A percentile compares a stretch with the other conserved stretches of the same genome.
Conservation (phyloP, 352 stramenopile genomes). For the Elongisporangium anandrum region DNA sequence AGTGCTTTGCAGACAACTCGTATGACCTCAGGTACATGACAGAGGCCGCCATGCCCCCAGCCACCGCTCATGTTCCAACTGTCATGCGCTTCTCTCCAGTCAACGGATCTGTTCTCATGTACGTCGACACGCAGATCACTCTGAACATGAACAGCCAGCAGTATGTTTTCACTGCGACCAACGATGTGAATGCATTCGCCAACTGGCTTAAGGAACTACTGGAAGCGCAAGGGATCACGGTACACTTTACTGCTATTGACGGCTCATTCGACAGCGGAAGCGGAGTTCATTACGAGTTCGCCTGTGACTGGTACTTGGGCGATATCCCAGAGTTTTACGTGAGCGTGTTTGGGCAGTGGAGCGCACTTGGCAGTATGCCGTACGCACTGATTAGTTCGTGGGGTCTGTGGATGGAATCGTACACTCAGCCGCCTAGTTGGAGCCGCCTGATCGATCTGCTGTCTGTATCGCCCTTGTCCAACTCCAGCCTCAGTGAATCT, state of each 20-base stretch:
- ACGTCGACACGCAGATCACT: neutral
- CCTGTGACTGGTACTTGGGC: neutral
- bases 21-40: conserved; percentile 7
- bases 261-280: neutral
- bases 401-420: neutral
- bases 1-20: neutral
- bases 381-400: neutral
- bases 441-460: neutral
- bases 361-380: neutral
- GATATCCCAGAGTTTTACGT: neutral
- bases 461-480: neutral
- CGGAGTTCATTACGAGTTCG: neutral
- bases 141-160: neutral
- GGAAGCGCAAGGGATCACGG: neutral
- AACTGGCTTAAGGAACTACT: neutral
- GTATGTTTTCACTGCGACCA: neutral
- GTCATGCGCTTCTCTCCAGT: neutral
- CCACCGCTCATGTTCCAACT: conserved; percentile 2
- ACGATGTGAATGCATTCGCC: neutral
- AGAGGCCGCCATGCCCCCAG: neutral
- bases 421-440: neutral
- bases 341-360: neutral
- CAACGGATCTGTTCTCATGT: neutral
- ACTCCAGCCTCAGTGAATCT: neutral
- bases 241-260: neutral